These are phyloP conservation scores for Xerophyta viscosa DNA, from an alignment of 106 monocot species.

Conservation along the genomic window DNA sequence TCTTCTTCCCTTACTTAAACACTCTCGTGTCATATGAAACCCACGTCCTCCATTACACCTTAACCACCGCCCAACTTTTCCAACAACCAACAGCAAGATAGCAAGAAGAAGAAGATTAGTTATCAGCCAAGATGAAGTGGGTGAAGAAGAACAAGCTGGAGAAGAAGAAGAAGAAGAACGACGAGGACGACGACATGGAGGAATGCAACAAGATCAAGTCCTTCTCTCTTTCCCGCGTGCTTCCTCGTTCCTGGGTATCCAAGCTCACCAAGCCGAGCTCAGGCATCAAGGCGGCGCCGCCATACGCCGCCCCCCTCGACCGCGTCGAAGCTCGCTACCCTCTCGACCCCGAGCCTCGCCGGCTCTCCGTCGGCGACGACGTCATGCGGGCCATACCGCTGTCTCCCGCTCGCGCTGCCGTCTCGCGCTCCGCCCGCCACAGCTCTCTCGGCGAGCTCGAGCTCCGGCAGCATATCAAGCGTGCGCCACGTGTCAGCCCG, in stretches of 20 bases:
- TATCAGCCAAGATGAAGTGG: constrained; percentile 10
- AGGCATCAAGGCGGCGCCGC: too few relatives aligned
- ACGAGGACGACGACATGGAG: background rate
- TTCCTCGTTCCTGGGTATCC: constrained; percentile 15
- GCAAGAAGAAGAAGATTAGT: too few relatives aligned
- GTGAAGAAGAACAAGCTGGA: background rate
- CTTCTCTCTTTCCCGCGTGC: constrained; percentile 6
- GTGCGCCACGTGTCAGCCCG: too few relatives aligned
- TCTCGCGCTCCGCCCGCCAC: background rate
- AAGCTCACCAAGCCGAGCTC: background rate
- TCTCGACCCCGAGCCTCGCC: background rate
- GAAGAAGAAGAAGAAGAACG: background rate
- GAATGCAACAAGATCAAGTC: background rate
- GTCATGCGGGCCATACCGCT: constrained; percentile 3
- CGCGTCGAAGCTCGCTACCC: too few relatives aligned
- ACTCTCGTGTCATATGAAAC: too few relatives aligned
- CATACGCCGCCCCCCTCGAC: too few relatives aligned
- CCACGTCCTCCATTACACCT: too few relatives aligned
- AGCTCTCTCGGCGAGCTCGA: constrained; percentile 5
- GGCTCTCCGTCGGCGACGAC: constrained; percentile 31
- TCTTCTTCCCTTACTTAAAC: too few relatives aligned
- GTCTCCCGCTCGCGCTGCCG: background rate
- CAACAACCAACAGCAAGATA: too few relatives aligned
- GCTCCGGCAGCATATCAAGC: constrained; percentile 1
- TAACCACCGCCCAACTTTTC: too few relatives aligned